Evolutionary conservation across 176 grass and related monocot species (phyloP), one percentile per base, ranked within the genome.

Genomic region (Cocos nucifera): DNA sequence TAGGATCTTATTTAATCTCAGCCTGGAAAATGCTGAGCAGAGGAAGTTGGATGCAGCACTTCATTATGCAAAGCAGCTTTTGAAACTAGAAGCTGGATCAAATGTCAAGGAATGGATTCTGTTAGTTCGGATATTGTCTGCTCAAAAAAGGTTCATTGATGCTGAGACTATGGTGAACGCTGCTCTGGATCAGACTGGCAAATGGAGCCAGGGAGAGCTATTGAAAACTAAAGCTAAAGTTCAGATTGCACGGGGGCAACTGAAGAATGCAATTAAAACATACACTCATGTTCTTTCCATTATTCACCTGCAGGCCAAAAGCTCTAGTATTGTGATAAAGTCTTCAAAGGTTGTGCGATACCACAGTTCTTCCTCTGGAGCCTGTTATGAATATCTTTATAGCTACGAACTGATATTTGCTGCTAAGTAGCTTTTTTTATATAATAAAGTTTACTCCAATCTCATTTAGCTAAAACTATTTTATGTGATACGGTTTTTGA

Each of bases 51-150:
- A 93, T 57, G 74, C 69, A 51, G 94, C 94, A 19, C 75, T 79
- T 59, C 81, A 70, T 64, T 98, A 86, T 71, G 81, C 85, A 6
- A 98, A 98, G 71, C 78, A 77, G 26, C 57, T 89, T 61, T 24
- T 89, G 59, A 92, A 89, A 81, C 75, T 98, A 61, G 87, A 93
- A 72, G 77, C 69, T 30, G 82, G 94, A 66, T 93, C 82, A 30
- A 80, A 98, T 74, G 51, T 86, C 61, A 88, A 72, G 57, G 84
- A 63, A 74, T 98, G 94, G 94, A 78, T 98, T 75, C 85, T 98
- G 32, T 83, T 98, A 62, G 84, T 85, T 72, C 79, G 82, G 82
- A 83, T 98, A 73, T 65, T 98, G 4, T 83, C 69, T 74, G 94
- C 81, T 29, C 87, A 98, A 75, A 93, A 98, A 72, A 51, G 75